Base-by-base conservation (phyloP, 2,329 filamentous ascomycete species). In the Lachnellula suecica region DNA sequence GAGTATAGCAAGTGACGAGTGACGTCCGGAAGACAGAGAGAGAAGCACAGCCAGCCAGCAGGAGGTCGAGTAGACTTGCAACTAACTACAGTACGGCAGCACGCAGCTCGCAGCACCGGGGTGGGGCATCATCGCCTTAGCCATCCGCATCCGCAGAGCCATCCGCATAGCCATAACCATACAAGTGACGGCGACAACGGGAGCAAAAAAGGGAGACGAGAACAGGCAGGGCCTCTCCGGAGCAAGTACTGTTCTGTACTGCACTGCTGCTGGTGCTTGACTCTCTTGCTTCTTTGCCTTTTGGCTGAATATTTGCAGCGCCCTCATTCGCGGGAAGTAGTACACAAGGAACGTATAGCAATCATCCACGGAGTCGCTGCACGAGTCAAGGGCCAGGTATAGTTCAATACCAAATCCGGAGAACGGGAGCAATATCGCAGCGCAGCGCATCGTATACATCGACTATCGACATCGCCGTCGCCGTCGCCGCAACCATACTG, bases 291-390 rank as follows among this genome's bases (percentile, higher is more conserved):
- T 11, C 29, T 31, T 38, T 47, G 44, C 31, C 44, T 55, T 51
- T 43, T 55, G 52, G 49, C 52, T 52, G 49, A 55, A 55, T 49
- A 38, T 45, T 41, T 29, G 20, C 40, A 23, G 48, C 25, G 35
- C 48, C 35, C 8, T 31, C 29, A 54, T 54, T 47, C 47, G 44
- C 52, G 44, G 42, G n/a, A n/a, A n/a, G n/a, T n/a, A n/a, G 45
- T 46, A 44, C 25, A 40, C 44, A 29, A 22, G 34, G 29, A 25
- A 25, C 23, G 47, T 22, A 38, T 42, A 42, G 40, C 40, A 42
- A n/a, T 25, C 40, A 42, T 42, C 40, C 40, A 27, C 40, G 40
- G 40, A 24, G 22, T 23, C 40, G 19, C 11, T 8, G 20, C 40
- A 42, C 40, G 11, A 42, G 38, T 13, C 40, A 3, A 42, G 40